Evolutionary conservation across 129 eudicot species (phyloP).

Genomic region (Lactuca sativa): DNA sequence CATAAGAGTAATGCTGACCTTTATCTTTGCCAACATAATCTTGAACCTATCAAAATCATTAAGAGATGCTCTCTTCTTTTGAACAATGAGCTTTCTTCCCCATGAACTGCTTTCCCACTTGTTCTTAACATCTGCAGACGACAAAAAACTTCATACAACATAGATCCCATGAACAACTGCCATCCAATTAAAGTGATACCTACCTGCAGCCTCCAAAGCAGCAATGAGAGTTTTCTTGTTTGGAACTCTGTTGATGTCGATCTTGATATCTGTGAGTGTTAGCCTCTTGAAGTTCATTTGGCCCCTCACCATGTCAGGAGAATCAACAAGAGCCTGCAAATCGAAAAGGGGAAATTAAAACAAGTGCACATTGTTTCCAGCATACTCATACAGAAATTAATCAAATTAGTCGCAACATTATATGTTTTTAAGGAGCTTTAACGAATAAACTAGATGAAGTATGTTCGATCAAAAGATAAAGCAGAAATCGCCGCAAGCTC

Average conservation of each 20-base stretch:
- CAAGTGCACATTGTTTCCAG: background rate
- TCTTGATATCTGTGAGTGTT: slow-evolving; percentile 64
- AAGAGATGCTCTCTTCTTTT: slow-evolving; percentile 55
- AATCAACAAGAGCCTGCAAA: slow-evolving; percentile 67
- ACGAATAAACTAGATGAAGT: too few species aligned
- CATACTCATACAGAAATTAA: background rate
- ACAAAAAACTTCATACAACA: background rate
- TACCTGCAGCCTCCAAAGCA: slow-evolving; percentile 77
- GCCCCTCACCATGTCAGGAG: slow-evolving; percentile 69
- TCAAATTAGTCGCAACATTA: background rate
- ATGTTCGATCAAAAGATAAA: too few species aligned
- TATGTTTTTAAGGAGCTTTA: too few species aligned
- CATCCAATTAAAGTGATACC: background rate
- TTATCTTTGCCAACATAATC: slow-evolving; percentile 62
- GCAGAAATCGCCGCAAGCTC: too few species aligned
- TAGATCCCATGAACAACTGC: background rate
- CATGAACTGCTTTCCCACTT: slow-evolving; percentile 64
- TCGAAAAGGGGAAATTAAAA: background rate
- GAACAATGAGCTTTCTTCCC: slow-evolving; percentile 63
- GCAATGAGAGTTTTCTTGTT: slow-evolving; percentile 69
- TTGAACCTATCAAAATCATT: slow-evolving; percentile 61
- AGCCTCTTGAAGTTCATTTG: slow-evolving; percentile 80
- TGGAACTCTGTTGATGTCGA: slow-evolving; percentile 66
- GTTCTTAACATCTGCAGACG: slow-evolving; percentile 46
- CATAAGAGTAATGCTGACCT: slow-evolving; percentile 36